Evolutionary conservation across 257 asterid species (phyloP), one percentile per base, ranked within the genome.

Genomic region (Solanum chilense): DNA sequence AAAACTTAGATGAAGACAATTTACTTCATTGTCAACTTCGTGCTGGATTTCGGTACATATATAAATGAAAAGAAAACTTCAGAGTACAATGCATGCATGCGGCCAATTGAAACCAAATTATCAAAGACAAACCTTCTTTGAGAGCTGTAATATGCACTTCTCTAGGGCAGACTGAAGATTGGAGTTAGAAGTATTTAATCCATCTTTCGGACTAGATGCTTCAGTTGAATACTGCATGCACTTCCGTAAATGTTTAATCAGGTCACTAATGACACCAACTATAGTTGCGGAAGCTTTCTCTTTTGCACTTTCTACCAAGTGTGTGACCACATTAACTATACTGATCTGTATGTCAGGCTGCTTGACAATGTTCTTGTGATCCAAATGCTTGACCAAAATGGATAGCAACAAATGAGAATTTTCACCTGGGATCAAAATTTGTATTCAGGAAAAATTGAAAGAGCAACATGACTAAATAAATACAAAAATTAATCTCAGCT

Each of bases 361-460:
- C 88, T 90, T 92, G 86, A 75, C 35, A 25, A 92, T 89, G 88
- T 89, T 89, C 89, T 88, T 92, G 74, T 92, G 92, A 90, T 90
- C 92, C 91, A 92, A 87, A 70, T 92, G 94, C 91, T 92, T 92
- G 86, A 92, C 89, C 90, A 92, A 89, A 81, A 86, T 82, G 78
- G 93, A 89, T 31, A 90, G 58, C 77, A 92, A 81, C 31, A 89
- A 87, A 90, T 92, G 93, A 89, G 91, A 92, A 85, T 85, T 92
- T 71, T 88, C 94, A 41, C 91, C 94, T 92, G 90, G 87, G 39
- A 74, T 45, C 62, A 70, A 78, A 86, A 86, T 35, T 44, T 25
- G 83, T 47, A 45, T 27, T 9, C 49, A 25, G 85, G 21, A 5
- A 80, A 49, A 80, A 49, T 11, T 80, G 52, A 47, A 41, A 21